These are phyloP conservation scores for Penicillium macrosclerotiorum DNA, from an alignment of 495 filamentous ascomycete species.

Conservation along the genomic window DNA sequence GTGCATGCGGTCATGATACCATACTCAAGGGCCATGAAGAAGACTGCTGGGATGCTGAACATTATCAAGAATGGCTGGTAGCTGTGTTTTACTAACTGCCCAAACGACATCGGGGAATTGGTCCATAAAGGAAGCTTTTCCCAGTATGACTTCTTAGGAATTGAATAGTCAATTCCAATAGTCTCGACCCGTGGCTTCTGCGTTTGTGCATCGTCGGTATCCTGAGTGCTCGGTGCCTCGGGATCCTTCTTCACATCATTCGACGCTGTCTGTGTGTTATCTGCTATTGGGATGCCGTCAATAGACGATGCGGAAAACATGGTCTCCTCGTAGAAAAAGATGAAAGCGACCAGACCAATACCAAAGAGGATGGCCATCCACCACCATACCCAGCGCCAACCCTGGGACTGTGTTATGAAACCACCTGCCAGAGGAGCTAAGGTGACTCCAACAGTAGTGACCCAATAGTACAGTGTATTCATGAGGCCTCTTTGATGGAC, in stretches of 20 bases:
- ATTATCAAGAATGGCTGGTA: constrained; percentile 27
- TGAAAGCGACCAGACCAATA: constrained; percentile 7
- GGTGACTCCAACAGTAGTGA: constrained; percentile 26
- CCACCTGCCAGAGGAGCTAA: constrained; percentile 44
- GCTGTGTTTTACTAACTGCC: constrained; percentile 18
- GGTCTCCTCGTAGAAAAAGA: constrained; percentile 22
- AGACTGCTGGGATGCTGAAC: constrained; percentile 30
- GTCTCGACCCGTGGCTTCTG: not conserved
- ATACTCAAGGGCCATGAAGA: constrained; percentile 34
- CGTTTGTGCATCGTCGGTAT: not conserved
- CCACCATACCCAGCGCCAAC: constrained; percentile 54
- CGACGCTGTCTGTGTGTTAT: not conserved
- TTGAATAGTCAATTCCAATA: constrained; percentile 12
- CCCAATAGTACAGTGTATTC: constrained; percentile 40
- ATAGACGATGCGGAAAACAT: constrained; percentile 9
- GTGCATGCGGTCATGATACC: constrained; percentile 34
- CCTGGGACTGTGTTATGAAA: constrained; percentile 40
- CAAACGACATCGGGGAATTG: constrained; percentile 17
- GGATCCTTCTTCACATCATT: constrained; percentile 8
- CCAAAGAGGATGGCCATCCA: constrained; percentile 46
- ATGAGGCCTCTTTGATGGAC: constrained; percentile 44
- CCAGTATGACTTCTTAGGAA: constrained; percentile 17
- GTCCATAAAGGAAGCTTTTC: constrained; percentile 16
- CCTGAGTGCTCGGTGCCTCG: not conserved
- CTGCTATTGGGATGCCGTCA: constrained; percentile 6